phyloP scores from a whole-genome alignment of 2,329 filamentous ascomycete species.

The Dothiorella sarmentorum region DNA sequence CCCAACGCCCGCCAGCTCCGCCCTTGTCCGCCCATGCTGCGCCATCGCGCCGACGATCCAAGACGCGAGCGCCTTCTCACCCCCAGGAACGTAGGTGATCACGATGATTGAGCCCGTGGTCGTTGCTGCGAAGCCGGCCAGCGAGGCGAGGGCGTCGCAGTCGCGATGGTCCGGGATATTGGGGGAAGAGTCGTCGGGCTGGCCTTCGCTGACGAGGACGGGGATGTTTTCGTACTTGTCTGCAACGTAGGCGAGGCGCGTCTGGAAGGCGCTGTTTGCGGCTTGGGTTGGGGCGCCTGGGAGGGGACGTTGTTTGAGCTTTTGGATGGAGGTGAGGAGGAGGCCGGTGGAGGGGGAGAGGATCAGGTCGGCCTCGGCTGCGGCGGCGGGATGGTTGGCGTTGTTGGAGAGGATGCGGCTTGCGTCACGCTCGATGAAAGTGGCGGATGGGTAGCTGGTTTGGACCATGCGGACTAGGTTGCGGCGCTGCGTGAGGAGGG shows the following conservation, averaged over 20 bases:
- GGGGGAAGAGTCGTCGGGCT: slow-evolving; percentile 18
- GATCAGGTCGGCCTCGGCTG: slow-evolving; percentile 62
- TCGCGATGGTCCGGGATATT: slow-evolving; percentile 26
- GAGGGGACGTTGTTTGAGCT: slow-evolving; percentile 67
- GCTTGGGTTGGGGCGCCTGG: slow-evolving; percentile 55
- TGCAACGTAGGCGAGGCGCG: slow-evolving; percentile 47
- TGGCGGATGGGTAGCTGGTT: slow-evolving; percentile 46
- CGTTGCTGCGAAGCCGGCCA: slow-evolving; percentile 29
- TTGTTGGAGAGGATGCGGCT: slow-evolving; percentile 25
- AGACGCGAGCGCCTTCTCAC: slow-evolving; percentile 38
- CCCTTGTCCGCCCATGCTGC: slow-evolving; percentile 33
- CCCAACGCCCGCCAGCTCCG: slow-evolving; percentile 19
- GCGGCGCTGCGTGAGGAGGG: slow-evolving; percentile 42
- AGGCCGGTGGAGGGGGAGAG: slow-evolving; percentile 67
- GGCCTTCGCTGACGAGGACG: slow-evolving; percentile 55
- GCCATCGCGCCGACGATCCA: slow-evolving; percentile 33
- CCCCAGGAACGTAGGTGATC: slow-evolving; percentile 41
- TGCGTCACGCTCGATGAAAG: slow-evolving; percentile 62
- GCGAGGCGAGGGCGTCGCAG: slow-evolving; percentile 29
- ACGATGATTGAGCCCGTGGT: not conserved
- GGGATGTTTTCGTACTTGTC: slow-evolving; percentile 65
- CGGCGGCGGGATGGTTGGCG: not conserved
- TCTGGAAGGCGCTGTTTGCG: slow-evolving; percentile 24
- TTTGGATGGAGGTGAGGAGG: slow-evolving; percentile 67
- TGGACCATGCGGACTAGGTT: slow-evolving; percentile 51